These are phyloP conservation scores for Aspergillus cejpii DNA, from an alignment of 2,329 filamentous ascomycete species.

Conservation along the genomic window DNA sequence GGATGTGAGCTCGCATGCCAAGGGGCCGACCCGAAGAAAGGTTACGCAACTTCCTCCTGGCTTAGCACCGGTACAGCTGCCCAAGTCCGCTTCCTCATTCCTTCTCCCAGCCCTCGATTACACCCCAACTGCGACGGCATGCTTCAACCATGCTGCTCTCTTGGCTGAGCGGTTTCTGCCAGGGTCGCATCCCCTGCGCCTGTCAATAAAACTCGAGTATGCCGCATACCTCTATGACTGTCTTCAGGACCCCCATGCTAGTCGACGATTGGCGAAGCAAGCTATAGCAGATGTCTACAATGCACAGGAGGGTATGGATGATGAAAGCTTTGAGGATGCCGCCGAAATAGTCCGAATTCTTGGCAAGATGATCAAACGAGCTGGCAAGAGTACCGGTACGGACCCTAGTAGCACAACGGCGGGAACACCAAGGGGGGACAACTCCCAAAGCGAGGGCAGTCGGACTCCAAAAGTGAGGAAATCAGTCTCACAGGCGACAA, in stretches of 20 bases:
- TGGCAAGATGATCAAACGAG: conserved; percentile 81
- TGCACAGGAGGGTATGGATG: conserved; percentile 84
- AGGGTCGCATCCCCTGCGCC: conserved; percentile 79
- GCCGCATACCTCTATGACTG: conserved; percentile 92
- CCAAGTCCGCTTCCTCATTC: conserved; percentile 57
- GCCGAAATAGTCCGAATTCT: conserved; percentile 80
- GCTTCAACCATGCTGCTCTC: conserved; percentile 69
- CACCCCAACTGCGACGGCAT: conserved; percentile 69
- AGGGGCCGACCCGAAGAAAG: conserved; percentile 5
- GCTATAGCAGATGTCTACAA: conserved; percentile 89
- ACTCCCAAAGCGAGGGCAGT: conserved; percentile 29
- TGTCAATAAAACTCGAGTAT: conserved; percentile 89
- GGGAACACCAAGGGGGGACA: conserved; percentile 22
- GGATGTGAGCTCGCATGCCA: neutral
- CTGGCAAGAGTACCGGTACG: conserved; percentile 39
- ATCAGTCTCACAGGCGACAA: conserved; percentile 6
- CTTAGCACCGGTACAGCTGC: conserved; percentile 28
- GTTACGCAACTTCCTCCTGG: conserved; percentile 31
- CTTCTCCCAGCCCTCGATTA: conserved; percentile 75
- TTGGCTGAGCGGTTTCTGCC: conserved; percentile 71
- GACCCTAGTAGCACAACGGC: conserved; percentile 24
- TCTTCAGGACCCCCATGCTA: conserved; percentile 69
- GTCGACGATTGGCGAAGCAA: conserved; percentile 67
- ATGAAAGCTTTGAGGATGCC: conserved; percentile 90
- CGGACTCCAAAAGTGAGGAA: conserved; percentile 21